Evolutionary conservation across 306 rosid genomes (phyloP), one percentile per base, ranked within the genome.

Genomic region (Coriaria nepalensis): DNA sequence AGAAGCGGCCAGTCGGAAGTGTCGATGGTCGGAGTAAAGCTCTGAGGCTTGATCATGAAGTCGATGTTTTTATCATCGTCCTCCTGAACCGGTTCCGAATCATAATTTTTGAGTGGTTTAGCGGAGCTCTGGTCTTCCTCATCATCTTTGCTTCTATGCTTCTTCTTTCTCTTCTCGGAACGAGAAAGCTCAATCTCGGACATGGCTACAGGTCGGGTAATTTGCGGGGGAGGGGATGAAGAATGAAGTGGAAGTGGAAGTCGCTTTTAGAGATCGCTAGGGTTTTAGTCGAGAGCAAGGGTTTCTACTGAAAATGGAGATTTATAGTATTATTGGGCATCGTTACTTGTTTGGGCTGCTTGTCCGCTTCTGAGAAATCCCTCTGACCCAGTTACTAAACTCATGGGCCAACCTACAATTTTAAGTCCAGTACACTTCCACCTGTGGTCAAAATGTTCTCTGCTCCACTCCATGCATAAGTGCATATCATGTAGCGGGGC

Each of bases 1-100:
- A 84, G 95, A 14, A 84, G 77, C 0, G 92, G 95, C 95, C 95
- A 84, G 10, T 84, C 76, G 7, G 76, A 84, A 8, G 93, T 78
- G 37, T 84, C 92, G 10, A 84, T 51, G 11, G 95, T 9, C 4
- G 92, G 86, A 46, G 87, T 78, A 53, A 60, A 61, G 52, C 70
- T 75, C 50, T 78, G 81, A 0, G 94, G 94, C 45, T 80, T 84
- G 61, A 84, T 83, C 78, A 81, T 50, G 63, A 64, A 82, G 41
- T 76, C 74, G 5, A 40, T 11, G 37, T 68, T 20, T 20, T 20
- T 20, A 20, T 20, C 29, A 20, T 20, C 64, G 5, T 38, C 61
- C 40, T 70, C 53, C 56, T 4, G 63, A 5, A 61, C 36, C 12
- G 66, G 64, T 2, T 52, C 71, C 7, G 56, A 13, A 39, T 47